These are phyloP conservation scores for Phaeosphaeria sp. DNA, from an alignment of 2,329 filamentous ascomycete species.

Conservation along the genomic window DNA sequence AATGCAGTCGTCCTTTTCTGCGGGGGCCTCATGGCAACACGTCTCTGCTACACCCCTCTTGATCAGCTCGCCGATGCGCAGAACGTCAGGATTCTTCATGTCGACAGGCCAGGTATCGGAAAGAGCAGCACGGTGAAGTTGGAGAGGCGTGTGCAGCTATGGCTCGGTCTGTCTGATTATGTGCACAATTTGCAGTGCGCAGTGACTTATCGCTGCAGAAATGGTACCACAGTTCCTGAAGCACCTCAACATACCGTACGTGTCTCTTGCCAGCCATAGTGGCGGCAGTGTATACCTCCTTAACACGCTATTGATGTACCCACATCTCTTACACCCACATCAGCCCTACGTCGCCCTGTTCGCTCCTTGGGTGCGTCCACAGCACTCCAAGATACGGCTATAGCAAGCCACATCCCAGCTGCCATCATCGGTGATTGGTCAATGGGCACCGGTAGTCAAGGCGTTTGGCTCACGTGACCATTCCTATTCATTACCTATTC, in stretches of 20 bases:
- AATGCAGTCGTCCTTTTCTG: conserved; percentile 39
- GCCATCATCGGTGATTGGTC: conserved; percentile 32
- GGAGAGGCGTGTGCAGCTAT: conserved; percentile 32
- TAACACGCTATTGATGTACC: conserved; percentile 36
- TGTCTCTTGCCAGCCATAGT: conserved; percentile 43
- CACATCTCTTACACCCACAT: conserved; percentile 32
- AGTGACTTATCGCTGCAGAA: conserved; percentile 23
- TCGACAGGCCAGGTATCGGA: conserved; percentile 39
- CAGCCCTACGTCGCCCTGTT: conserved; percentile 40
- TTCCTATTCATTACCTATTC: conserved; percentile 13
- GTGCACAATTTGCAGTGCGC: not conserved
- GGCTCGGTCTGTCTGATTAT: conserved; percentile 27
- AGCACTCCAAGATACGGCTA: conserved; percentile 29
- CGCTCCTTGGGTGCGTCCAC: conserved; percentile 42
- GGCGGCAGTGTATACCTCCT: conserved; percentile 39
- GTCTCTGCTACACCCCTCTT: conserved; percentile 33
- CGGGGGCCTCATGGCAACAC: conserved; percentile 34
- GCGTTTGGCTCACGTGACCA: conserved; percentile 22
- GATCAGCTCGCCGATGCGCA: conserved; percentile 34
- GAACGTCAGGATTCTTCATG: conserved; percentile 38
- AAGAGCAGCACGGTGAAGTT: conserved; percentile 33
- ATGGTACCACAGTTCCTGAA: conserved; percentile 36
- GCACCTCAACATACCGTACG: conserved; percentile 36
- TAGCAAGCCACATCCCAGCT: conserved; percentile 33
- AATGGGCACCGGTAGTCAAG: conserved; percentile 24